Conservation (phyloP, 2,329 filamentous ascomycete species). For the Penicillium brevicompactum region DNA sequence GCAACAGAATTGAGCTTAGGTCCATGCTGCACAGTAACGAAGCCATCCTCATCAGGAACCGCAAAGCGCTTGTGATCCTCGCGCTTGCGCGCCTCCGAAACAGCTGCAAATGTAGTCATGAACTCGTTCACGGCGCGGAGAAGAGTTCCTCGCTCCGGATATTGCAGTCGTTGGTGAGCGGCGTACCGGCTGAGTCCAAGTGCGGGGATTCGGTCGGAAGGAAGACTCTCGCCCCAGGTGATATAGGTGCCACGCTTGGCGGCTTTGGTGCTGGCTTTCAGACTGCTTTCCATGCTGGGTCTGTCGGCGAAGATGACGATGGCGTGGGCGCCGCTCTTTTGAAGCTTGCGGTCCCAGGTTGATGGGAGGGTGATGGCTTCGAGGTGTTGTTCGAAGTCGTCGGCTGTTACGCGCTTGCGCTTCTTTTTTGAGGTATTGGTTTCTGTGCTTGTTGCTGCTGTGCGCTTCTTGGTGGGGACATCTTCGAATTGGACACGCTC, state of each 20-base stretch:
- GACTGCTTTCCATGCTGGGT: slow-evolving; percentile 71
- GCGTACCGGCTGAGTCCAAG: slow-evolving; percentile 57
- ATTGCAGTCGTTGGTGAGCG: slow-evolving; percentile 72
- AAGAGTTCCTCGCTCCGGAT: slow-evolving; percentile 68
- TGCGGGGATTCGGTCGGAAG: slow-evolving; percentile 55
- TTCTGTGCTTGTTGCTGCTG: slow-evolving; percentile 20
- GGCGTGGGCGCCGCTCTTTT: slow-evolving; percentile 74
- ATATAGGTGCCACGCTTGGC: slow-evolving; percentile 61
- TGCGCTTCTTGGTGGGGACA: slow-evolving; percentile 41
- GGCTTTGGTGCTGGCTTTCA: slow-evolving; percentile 73
- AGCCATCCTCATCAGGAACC: slow-evolving; percentile 91
- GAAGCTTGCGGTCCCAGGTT: slow-evolving; percentile 72
- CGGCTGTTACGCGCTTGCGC: slow-evolving; percentile 55
- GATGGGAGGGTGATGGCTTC: slow-evolving; percentile 66
- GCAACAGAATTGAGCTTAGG: slow-evolving; percentile 73
- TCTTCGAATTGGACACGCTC: slow-evolving; percentile 75
- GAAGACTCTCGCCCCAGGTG: slow-evolving; percentile 67
- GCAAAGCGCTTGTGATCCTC: slow-evolving; percentile 66
- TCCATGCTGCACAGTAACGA: slow-evolving; percentile 85
- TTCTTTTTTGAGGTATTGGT: slow-evolving; percentile 48
- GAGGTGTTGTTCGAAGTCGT: slow-evolving; percentile 57
- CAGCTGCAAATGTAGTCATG: slow-evolving; percentile 74
- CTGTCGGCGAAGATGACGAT: slow-evolving; percentile 83
- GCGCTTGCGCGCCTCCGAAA: slow-evolving; percentile 66
- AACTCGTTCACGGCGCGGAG: slow-evolving; percentile 79